Conservation (phyloP, 805 yeast species). For the Wickerhamiella lipophila region DNA sequence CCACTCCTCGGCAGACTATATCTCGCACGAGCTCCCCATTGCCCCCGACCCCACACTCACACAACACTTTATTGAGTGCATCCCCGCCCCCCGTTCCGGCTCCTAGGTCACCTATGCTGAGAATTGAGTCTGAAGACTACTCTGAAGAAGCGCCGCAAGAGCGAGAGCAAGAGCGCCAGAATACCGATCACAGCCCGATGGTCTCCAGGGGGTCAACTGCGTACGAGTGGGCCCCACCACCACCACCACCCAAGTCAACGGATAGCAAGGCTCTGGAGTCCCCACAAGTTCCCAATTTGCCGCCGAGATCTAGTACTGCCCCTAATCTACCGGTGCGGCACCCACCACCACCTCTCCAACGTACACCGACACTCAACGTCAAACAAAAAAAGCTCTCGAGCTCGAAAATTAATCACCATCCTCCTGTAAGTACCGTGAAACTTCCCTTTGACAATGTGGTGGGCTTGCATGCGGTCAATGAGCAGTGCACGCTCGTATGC, state of each 20-base stretch:
- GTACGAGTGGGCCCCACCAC: constrained; percentile 2
- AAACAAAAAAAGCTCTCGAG: neutral
- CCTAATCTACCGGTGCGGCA: neutral
- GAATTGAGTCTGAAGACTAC: neutral
- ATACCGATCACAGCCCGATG: neutral
- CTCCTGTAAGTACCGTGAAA: neutral
- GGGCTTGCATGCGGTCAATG: neutral
- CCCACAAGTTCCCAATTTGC: too few relatives aligned
- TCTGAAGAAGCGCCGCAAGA: too few relatives aligned
- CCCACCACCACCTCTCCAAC: neutral
- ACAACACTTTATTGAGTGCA: neutral
- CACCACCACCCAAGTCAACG: neutral
- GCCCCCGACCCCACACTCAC: neutral
- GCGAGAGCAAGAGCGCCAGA: neutral
- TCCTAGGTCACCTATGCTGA: neutral
- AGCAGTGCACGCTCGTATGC: neutral
- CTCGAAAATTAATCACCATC: neutral
- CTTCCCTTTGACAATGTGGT: neutral
- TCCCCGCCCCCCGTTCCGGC: constrained; percentile 1
- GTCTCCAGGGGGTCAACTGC: neutral
- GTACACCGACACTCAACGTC: neutral
- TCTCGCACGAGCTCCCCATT: neutral
- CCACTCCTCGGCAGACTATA: neutral
- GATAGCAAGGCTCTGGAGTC: neutral
- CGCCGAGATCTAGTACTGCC: neutral